Conservation (phyloP, 495 filamentous ascomycete species). For the Pseudoneurospora amorphoporcata region DNA sequence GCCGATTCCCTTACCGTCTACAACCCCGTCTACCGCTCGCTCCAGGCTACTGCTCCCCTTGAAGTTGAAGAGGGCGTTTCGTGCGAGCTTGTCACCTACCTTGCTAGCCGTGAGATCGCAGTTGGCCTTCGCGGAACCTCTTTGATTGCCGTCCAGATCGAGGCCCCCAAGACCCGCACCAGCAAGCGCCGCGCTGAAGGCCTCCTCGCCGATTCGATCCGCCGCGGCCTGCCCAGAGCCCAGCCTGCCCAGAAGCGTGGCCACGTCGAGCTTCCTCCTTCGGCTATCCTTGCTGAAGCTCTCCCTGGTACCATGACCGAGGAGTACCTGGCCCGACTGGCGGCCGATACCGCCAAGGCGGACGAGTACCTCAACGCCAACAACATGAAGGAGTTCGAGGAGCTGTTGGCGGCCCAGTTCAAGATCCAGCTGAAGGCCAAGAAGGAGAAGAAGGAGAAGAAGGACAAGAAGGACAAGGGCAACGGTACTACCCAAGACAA, state of each 20-base stretch:
- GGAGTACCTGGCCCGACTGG: conserved; percentile 25
- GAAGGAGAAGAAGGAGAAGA: conserved; percentile 11
- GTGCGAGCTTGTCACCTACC: conserved; percentile 47
- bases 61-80: conserved; percentile 15
- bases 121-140: conserved; percentile 47
- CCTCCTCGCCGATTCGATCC: conserved; percentile 60
- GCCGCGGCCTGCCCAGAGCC: conserved; percentile 37
- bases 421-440: conserved; percentile 19
- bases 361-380: conserved; percentile 34
- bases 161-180: conserved; percentile 45
- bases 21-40: conserved; percentile 56
- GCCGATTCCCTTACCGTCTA: conserved; percentile 40
- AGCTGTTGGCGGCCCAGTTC: conserved; percentile 35
- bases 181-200: conserved; percentile 55
- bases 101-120: conserved; percentile 51
- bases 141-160: conserved; percentile 53
- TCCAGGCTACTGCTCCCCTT: conserved; percentile 45
- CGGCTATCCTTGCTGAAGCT: conserved; percentile 25
- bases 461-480: conserved; percentile 7
- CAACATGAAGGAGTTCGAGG: conserved; percentile 44
- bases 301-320: conserved; percentile 30
- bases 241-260: conserved; percentile 5
- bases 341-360: conserved; percentile 27
- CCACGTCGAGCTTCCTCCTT: conserved; percentile 6
- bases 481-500: conserved; percentile 1